Conservation (phyloP, 2,329 filamentous ascomycete genomes). For the Bretziella fagacearum region DNA sequence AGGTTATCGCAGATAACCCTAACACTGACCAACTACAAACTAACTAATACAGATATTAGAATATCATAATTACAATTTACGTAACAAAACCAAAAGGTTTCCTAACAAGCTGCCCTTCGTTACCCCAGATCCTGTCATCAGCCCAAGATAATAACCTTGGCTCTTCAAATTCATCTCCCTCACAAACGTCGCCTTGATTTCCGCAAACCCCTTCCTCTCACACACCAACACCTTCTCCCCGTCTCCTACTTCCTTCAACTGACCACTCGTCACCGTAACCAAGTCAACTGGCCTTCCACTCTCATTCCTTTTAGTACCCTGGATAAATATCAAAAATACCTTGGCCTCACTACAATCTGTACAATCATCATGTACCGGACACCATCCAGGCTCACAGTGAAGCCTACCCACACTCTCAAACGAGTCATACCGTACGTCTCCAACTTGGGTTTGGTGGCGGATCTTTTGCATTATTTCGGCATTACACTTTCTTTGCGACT, state of each 20-base stretch:
- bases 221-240: background rate
- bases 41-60: too few species aligned
- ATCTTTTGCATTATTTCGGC: too few species aligned
- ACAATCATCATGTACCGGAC: background rate
- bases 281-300: background rate
- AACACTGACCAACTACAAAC: too few species aligned
- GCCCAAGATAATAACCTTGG: background rate
- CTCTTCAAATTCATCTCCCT: background rate
- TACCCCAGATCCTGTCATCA: too few species aligned
- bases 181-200: background rate
- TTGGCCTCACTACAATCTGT: background rate
- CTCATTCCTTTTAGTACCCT: background rate
- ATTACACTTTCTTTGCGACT: too few species aligned
- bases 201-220: slow-evolving; percentile 1
- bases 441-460: background rate
- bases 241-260: background rate
- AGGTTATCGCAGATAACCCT: too few species aligned
- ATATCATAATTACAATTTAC: too few species aligned
- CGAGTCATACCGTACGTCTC: background rate
- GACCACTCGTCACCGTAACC: background rate
- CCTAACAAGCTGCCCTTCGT: too few species aligned
- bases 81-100: too few species aligned
- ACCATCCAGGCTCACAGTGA: slow-evolving; percentile 1
- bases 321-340: background rate
- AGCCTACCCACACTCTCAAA: background rate